phyloP scores from a whole-genome alignment of 805 yeast species.

The Candida rishiriensis region DNA sequence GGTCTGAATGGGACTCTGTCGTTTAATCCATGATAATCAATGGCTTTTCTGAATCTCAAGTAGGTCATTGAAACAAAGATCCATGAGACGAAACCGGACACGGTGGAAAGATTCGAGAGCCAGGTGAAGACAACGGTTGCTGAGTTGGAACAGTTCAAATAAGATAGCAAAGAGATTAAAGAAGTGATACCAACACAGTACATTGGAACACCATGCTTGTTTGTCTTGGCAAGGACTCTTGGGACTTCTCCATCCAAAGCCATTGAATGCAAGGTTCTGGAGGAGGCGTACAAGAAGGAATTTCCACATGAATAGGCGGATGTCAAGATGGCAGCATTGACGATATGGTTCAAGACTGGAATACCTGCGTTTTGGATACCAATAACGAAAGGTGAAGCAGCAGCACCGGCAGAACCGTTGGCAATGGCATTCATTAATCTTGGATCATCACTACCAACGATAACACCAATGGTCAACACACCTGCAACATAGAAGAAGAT shows the following conservation, averaged over 20 bases:
- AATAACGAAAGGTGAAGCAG: conserved; percentile 83
- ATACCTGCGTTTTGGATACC: conserved; percentile 72
- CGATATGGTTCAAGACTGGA: conserved; percentile 64
- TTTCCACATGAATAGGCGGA: conserved; percentile 64
- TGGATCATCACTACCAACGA: conserved; percentile 39
- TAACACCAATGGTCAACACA: conserved; percentile 43
- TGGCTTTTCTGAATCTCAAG: conserved; percentile 62
- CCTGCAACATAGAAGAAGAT: conserved; percentile 29
- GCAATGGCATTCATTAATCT: conserved; percentile 40
- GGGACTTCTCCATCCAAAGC: conserved; percentile 78
- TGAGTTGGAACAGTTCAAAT: conserved; percentile 56
- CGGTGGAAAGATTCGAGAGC: conserved; percentile 62
- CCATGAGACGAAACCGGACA: conserved; percentile 69
- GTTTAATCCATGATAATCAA: conserved; percentile 42
- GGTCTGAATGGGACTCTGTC: conserved; percentile 58
- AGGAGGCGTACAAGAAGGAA: conserved; percentile 67
- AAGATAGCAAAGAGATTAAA: conserved; percentile 51
- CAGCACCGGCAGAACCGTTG: conserved; percentile 54
- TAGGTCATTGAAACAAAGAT: conserved; percentile 49
- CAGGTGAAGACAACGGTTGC: conserved; percentile 61
- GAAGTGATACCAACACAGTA: conserved; percentile 49
- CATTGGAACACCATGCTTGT: conserved; percentile 65
- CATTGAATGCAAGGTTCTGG: conserved; percentile 70
- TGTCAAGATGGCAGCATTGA: conserved; percentile 65
- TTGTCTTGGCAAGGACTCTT: conserved; percentile 53